Evolutionary conservation across 2,329 filamentous ascomycete species (phyloP), one percentile per base, ranked within the genome.

Genomic region (Calonectria montana): DNA sequence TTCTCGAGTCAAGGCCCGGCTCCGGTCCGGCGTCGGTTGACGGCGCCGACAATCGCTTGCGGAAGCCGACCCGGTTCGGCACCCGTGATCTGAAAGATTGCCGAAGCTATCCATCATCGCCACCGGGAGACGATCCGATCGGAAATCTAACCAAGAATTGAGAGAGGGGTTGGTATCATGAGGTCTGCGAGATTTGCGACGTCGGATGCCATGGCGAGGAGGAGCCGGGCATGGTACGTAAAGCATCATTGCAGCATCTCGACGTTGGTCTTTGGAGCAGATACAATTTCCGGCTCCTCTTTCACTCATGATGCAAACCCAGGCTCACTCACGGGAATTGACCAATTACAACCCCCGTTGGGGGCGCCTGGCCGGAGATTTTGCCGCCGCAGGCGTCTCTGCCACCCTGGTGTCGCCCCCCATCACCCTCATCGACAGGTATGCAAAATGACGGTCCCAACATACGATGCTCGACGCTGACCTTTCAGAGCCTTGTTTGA

Each of bases 341-440:
- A 69, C 68, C 21, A 62, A 23, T 2, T 59, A 66, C 9, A 64
- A 29, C 23, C 50, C 72, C 43, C 31, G 76, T 41, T 77, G 76
- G 73, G 76, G 70, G 16, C 68, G 72, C 16, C 31, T 79, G 5
- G 47, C 75, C 5, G 77, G 77, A 2, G 80, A 81, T 25, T n/a
- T 79, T 8, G 68, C 76, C 16, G 77, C 80, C 0, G 79, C 78
- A 0, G 73, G 64, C 10, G 35, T 81, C 9, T 81, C 80, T 29
- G 79, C 80, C 48, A 74, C 78, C 2, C 16, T 81, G 35, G 76
- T 81, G 9, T 74, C 80, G 12, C 80, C 80, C 7, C 66, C 76
- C 10, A 75, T 81, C 15, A 77, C 80, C 2, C 67, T 81, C 1
- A 80, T 81, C 9, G 80, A 81, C 48, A 74, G 74, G 79, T 79